Percentiles rank a stretch among this genome's conserved stretches.
phyloP scores from a whole-genome alignment of 2,329 filamentous ascomycete species.

The Incumbomyces delicatus region DNA sequence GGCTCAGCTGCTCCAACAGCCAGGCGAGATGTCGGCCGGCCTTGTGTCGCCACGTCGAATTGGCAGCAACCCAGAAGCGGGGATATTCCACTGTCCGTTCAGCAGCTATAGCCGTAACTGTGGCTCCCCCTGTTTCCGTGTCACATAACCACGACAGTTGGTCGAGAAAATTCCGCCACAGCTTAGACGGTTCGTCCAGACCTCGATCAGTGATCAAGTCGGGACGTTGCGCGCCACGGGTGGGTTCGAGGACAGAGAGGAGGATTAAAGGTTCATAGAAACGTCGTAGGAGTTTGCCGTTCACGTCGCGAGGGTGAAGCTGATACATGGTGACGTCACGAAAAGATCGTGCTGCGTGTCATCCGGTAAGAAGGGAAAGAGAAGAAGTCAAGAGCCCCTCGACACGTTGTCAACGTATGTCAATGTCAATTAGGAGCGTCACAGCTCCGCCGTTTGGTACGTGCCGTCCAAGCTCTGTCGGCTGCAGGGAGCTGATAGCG shows the following conservation, averaged over 20 bases:
- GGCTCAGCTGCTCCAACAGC: conserved; percentile 1
- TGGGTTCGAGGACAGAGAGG: conserved; percentile 25
- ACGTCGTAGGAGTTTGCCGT: conserved; percentile 20
- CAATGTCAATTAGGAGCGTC: no score
- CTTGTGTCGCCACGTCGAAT: conserved; percentile 4
- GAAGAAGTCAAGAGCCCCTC: no score
- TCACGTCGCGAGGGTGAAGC: neutral
- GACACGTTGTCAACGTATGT: no score
- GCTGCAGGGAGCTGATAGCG: no score
- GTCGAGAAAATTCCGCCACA: conserved; percentile 26
- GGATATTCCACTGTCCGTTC: conserved; percentile 10
- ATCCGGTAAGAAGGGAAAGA: no score
- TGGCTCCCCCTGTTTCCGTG: conserved; percentile 36
- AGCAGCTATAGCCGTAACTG: conserved; percentile 37
- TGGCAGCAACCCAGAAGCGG: conserved; percentile 11
- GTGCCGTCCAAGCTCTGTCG: no score
- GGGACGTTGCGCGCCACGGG: conserved; percentile 24
- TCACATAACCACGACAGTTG: conserved; percentile 40
- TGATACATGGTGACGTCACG: no score
- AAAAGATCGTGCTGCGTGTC: no score
- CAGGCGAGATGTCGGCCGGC: conserved; percentile 5
- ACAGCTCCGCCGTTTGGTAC: no score
- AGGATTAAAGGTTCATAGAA: conserved; percentile 34
- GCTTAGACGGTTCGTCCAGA: conserved; percentile 7
- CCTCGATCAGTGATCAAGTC: conserved; percentile 7